These are phyloP conservation scores for Apiotrichum porosum DNA, from an alignment of 1,284 basidiomycete genomes.

Conservation along the genomic window DNA sequence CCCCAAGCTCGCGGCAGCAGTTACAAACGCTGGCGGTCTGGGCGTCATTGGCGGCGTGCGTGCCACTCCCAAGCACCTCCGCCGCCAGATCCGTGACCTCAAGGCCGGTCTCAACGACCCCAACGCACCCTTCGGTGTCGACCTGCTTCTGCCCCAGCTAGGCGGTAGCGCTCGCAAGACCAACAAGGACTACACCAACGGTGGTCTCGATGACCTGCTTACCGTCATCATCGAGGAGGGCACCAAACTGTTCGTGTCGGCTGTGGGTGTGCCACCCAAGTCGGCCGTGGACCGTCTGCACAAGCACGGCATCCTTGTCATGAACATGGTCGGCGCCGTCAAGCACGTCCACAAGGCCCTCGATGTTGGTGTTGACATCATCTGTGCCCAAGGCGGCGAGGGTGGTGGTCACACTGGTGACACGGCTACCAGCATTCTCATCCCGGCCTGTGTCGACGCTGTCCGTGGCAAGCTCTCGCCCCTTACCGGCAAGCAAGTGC, in stretches of 20 bases:
- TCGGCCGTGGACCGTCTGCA: slow-evolving; percentile 72
- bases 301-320: slow-evolving; percentile 70
- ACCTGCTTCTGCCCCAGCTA: slow-evolving; percentile 75
- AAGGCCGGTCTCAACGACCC: slow-evolving; percentile 59
- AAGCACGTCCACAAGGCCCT: slow-evolving; percentile 80
- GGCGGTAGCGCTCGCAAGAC: slow-evolving; percentile 78
- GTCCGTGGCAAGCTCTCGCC: slow-evolving; percentile 68
- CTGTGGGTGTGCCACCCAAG: slow-evolving; percentile 69
- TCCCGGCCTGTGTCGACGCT: slow-evolving; percentile 73
- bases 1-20: slow-evolving; percentile 72
- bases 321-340: slow-evolving; percentile 90
- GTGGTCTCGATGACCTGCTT: slow-evolving; percentile 63
- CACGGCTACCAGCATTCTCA: slow-evolving; percentile 41
- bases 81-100: slow-evolving; percentile 62
- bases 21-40: slow-evolving; percentile 70
- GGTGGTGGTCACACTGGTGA: slow-evolving; percentile 63
- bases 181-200: slow-evolving; percentile 62
- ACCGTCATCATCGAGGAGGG: slow-evolving; percentile 84
- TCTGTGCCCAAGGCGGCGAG: slow-evolving; percentile 82
- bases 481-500: slow-evolving; percentile 70
- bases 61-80: slow-evolving; percentile 44
- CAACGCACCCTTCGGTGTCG: slow-evolving; percentile 70
- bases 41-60: slow-evolving; percentile 83
- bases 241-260: slow-evolving; percentile 75
- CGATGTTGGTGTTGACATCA: slow-evolving; percentile 73